Evolutionary conservation across 352 stramenopile species (phyloP), one percentile per base, ranked within the genome.

Genomic region (Lagenidium sp.): DNA sequence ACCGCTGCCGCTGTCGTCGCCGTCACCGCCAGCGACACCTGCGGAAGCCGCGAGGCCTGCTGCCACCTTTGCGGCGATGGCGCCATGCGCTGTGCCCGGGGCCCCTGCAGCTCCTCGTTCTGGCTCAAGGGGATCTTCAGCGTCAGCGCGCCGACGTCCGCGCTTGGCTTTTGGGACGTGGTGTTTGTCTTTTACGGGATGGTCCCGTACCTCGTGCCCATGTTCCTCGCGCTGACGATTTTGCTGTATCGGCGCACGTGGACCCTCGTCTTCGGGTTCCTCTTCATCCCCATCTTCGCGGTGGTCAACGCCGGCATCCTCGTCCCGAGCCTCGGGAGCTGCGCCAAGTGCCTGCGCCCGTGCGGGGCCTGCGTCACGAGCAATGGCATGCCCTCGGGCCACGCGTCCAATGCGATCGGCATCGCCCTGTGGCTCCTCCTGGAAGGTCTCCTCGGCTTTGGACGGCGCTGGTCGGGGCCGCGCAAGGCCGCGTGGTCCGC

Each of bases 351-450:
- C 34, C 23, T 43, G 25, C 65, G 68, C 1, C 68, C 68, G 13
- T 81, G 68, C 37, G 68, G 65, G 24, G 53, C 55, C 41, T 81
- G 65, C 26, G 45, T 81, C 16, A 52, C 41, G 13, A 69, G 47
- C 47, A 72, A 71, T 18, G 65, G 68, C 6, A 71, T 81, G 46
- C 68, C 68, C 5, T 81, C 68, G n/a, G 65, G 68, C 16, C 68
- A 81, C 45, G 54, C 68, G 21, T 60, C 65, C 4, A 75, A 72
- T 41, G 44, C 68, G 25, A 64, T 81, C 31, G 65, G 68, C 1
- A 39, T 81, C 13, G 68, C 52, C 36, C 39, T 80, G 34, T 80
- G 64, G 67, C 26, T 74, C 4, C 39, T 74, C 21, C 56, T 81
- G n/a, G 65, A 81, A 43, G 63, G 49, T 32, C 16, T 63, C 20